Evolutionary conservation across 139 green algal genomes (phyloP), one percentile per base, ranked within the genome.

Genomic region (Chara braunii): DNA sequence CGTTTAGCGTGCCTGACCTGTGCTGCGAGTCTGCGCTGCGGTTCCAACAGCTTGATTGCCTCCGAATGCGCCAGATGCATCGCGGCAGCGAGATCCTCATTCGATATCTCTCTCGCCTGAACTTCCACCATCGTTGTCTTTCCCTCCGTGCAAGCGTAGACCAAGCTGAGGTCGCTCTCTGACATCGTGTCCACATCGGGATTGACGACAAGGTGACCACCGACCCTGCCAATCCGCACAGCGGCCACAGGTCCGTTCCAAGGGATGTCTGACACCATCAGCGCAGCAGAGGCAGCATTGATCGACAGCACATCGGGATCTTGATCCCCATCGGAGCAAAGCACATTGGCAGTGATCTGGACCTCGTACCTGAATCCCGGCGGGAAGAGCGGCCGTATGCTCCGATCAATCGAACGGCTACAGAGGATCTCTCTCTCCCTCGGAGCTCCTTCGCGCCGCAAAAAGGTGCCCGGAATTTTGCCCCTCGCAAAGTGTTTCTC

Each of bases 381-480:
- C 0, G 82, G 67, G 32, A 95, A 86, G 12, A 95, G 64, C 2
- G 86, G 85, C 30, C 81, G 70, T 37, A 95, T 69, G n/a, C 81
- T 80, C 9, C 83, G 77, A 37, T 92, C 80, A 11, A 95, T 78
- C 8, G 76, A 48, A 23, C 76, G 70, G n/a, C 52, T 60, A 18
- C 42, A 53, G 6, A 83, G 63, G n/a, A 79, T 63, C 79, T 95
- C 88, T 18, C 81, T 65, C 8, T 89, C 78, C 43, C 69, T 85
- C 23, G 72, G 60, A 2, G 37, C 36, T 0, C 75, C 65, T 67
- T 94, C 88, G 3, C 74, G 70, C n/a, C 84, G 74, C 64, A 78
- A 78, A 24, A 72, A 70, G 9, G 70, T 79, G 14, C 3, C n/a
- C 22, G 88, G 88, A 26, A 95, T 87, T 32, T 63, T 70, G 2